Base-by-base conservation (phyloP, 805 yeast species). In the Pichia nakasei region DNA sequence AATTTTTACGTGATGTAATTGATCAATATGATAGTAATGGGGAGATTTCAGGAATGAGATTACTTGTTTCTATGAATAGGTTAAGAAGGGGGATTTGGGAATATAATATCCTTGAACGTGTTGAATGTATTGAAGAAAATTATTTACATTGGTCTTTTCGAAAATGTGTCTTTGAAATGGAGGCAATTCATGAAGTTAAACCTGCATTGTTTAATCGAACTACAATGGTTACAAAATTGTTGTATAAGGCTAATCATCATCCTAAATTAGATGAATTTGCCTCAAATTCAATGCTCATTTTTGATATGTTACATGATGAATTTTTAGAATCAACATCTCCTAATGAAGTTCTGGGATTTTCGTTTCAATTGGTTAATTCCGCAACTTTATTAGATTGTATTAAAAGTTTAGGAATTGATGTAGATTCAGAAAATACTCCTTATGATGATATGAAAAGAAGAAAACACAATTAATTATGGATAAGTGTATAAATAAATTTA, bases 81-180 rank as follows among this genome's bases (percentile, higher is more conserved):
- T 31, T 45, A 17, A 38, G 48, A 17, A 27, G 35, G 17, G 35
- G 45, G 11, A 45, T 45, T 8, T 45, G 48, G 48, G 48, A 45
- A 21, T 45, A 45, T 17, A 45, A 41, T 11, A 38, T 45, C 9
- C 20, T 41, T 9, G 45, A 41, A 22, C 35, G 48, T 3, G 45
- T 37, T n/a, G 42, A 41, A 24, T 38, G 41, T 24, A 45, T 45
- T 17, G 48, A 45, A 31, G 42, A 41, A 12, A 45, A 41, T 38
- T 45, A 22, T 19, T 32, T 41, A 3, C 12, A 2, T 11, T 45
- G 48, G 48, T 45, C 48, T 22, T 45, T 41, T 20, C 37, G 45
- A 8, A 45, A 41, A 41, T 45, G 48, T 41, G 42, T 45, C 3
- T 45, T 45, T 22, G 48, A 45, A 38, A 45, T 45, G 48, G 43